Evolutionary conservation across 1,284 basidiomycete species (phyloP).

Genomic region (Mycosarcoma mackinlayi): DNA sequence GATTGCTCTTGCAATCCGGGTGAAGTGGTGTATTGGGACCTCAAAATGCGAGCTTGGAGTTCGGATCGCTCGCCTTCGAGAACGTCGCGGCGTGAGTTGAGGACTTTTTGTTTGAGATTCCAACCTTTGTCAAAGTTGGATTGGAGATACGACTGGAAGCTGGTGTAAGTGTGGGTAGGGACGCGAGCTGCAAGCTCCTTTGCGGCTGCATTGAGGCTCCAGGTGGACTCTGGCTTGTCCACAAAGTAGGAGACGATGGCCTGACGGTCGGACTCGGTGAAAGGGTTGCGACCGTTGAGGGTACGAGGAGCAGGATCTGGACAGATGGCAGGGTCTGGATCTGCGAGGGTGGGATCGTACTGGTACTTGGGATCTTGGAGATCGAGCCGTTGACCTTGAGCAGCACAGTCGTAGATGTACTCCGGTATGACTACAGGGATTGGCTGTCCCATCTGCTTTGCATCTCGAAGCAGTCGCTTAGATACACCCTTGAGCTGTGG

Average conservation of each 20-base stretch:
- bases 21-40: conserved; percentile 33
- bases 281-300: conserved; percentile 35
- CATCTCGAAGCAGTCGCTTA: conserved; percentile 10
- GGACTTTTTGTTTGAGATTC: conserved; percentile 31
- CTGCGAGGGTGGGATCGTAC: neutral
- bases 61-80: conserved; percentile 27
- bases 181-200: conserved; percentile 27
- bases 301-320: conserved; percentile 4
- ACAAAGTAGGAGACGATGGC: conserved; percentile 43
- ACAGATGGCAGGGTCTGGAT: conserved; percentile 3
- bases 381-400: conserved; percentile 17
- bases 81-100: conserved; percentile 13
- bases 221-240: conserved; percentile 20
- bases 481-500: conserved; percentile 4
- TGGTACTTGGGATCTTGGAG: conserved; percentile 34
- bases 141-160: conserved; percentile 52
- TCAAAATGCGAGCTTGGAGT: conserved; percentile 33
- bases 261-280: conserved; percentile 30
- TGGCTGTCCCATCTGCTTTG: conserved; percentile 33
- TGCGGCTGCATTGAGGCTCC: conserved; percentile 51
- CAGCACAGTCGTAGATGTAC: conserved; percentile 25
- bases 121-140: conserved; percentile 40
- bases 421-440: conserved; percentile 39
- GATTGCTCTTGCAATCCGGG: conserved; percentile 18
- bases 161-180: conserved; percentile 41